Conservation (phyloP, 164 flowering plant species). For the Macadamia tetraphylla region DNA sequence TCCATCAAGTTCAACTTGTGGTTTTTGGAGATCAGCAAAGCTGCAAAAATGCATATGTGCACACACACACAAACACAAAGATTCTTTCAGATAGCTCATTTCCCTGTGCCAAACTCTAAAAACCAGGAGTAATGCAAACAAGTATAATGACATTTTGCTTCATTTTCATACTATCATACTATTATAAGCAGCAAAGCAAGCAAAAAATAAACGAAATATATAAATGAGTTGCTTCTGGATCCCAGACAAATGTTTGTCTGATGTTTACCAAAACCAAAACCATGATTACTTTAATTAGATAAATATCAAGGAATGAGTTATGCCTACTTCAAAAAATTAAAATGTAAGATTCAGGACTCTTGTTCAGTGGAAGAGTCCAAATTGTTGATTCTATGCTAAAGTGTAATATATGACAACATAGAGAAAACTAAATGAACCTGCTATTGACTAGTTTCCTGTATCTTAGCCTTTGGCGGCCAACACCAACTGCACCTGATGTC, state of each 20-base stretch:
- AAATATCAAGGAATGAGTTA: background rate
- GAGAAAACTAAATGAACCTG: slow-evolving; percentile 46
- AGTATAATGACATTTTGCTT: no score
- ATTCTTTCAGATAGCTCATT: no score
- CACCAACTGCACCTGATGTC: slow-evolving; percentile 94
- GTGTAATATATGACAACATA: background rate
- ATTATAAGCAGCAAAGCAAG: no score
- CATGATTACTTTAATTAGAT: no score
- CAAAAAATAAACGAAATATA: no score
- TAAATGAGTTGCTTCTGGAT: no score
- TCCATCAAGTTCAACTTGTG: slow-evolving; percentile 92
- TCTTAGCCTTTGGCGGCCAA: slow-evolving; percentile 91
- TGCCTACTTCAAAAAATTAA: background rate
- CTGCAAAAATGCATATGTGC: slow-evolving; percentile 28
- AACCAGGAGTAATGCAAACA: no score
- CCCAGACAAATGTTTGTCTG: no score
- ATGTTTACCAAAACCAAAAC: no score
- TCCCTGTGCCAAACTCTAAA: no score
- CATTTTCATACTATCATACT: no score
- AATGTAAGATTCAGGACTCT: background rate
- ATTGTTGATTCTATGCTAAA: background rate
- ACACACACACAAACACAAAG: background rate
- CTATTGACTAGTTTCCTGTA: slow-evolving; percentile 77
- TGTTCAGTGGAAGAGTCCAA: background rate
- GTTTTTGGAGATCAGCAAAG: slow-evolving; percentile 95